These are phyloP conservation scores for Rhodotorula paludigena DNA, from an alignment of 768 basidiomycete genomes.

Conservation along the genomic window DNA sequence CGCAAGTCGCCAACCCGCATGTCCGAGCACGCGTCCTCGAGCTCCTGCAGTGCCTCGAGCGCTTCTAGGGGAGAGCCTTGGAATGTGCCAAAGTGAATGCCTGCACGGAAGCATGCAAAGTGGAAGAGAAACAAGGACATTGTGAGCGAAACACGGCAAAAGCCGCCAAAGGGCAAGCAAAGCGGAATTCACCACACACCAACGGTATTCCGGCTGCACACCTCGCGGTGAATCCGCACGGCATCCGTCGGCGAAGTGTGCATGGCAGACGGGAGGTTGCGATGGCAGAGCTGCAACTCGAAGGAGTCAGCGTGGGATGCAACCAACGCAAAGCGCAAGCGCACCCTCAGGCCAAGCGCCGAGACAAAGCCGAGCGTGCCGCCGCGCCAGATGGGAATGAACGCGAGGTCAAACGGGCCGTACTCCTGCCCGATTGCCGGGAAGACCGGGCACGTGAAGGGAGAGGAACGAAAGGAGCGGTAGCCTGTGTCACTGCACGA, in stretches of 20 bases:
- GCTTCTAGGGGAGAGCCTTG: slow-evolving; percentile 50
- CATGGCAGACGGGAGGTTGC: slow-evolving; percentile 45
- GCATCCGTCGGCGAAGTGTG: slow-evolving; percentile 52
- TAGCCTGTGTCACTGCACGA: slow-evolving; percentile 49
- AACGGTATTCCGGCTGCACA: slow-evolving; percentile 47
- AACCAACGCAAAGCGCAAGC: neutral
- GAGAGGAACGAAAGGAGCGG: slow-evolving; percentile 37
- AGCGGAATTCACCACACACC: slow-evolving; percentile 27
- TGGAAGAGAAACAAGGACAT: neutral
- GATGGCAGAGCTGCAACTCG: slow-evolving; percentile 39
- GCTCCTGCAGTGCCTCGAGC: slow-evolving; percentile 48
- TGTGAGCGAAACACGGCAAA: neutral
- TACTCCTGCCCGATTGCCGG: slow-evolving; percentile 48
- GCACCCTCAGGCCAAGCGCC: slow-evolving; percentile 47
- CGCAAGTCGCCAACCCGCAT: neutral
- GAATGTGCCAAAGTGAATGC: slow-evolving; percentile 53
- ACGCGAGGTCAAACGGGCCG: slow-evolving; percentile 50
- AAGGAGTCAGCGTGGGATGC: neutral
- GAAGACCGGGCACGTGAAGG: slow-evolving; percentile 49
- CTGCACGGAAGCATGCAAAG: neutral
- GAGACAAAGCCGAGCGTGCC: slow-evolving; percentile 49
- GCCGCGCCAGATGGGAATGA: slow-evolving; percentile 53
- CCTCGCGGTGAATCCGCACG: slow-evolving; percentile 47
- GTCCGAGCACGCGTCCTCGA: slow-evolving; percentile 21
- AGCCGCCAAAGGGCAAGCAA: neutral